Evolutionary conservation across 1,139 yeast species (phyloP), one percentile per base, ranked within the genome.

Genomic region (Suhomyces maxii): DNA sequence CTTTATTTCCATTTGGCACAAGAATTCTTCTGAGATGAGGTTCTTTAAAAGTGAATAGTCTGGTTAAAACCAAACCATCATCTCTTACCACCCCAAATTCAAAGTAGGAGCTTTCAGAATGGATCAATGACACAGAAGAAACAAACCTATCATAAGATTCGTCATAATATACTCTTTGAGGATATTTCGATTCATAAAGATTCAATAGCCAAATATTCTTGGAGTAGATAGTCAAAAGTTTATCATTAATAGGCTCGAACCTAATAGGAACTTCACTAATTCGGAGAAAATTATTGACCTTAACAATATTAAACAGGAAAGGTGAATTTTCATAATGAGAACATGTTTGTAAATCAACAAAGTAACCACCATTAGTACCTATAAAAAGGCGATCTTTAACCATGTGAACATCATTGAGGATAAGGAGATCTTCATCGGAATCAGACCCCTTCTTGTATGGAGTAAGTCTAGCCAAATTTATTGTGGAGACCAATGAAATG

Each of bases 31-130:
- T 63, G 4, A 69, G 52, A 9, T 58, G 53, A n/a, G 68, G 69
- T 26, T 48, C 59, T 49, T 42, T 64, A 45, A 53, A 69, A 0
- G 67, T 56, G 35, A 51, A 62, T 1, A 79, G 49, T 2, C 63
- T 57, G 0, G 75, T 63, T 2, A 73, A 48, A 30, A 72, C 66
- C 14, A 82, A 60, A 0, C 84, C 85, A 51, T 80, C 83, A 41
- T 76, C 82, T 48, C 83, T 62, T 2, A 78, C 58, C 8, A 76
- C 59, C 1, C 73, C 73, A 42, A 74, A 54, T 9, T 58, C 55
- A 26, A 58, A 3, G 41, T 33, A 5, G 49, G 26, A 14, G 39
- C 34, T 7, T 31, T 40, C 34, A 41, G 47, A 6, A 34, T 38
- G 49, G 14, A 47, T 26, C 32, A 41, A 41, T 3, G 47, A 39